Evolutionary conservation across 352 stramenopile genomes (phyloP), one percentile per base, ranked within the genome.

Genomic region (Globisporangium nagaii): DNA sequence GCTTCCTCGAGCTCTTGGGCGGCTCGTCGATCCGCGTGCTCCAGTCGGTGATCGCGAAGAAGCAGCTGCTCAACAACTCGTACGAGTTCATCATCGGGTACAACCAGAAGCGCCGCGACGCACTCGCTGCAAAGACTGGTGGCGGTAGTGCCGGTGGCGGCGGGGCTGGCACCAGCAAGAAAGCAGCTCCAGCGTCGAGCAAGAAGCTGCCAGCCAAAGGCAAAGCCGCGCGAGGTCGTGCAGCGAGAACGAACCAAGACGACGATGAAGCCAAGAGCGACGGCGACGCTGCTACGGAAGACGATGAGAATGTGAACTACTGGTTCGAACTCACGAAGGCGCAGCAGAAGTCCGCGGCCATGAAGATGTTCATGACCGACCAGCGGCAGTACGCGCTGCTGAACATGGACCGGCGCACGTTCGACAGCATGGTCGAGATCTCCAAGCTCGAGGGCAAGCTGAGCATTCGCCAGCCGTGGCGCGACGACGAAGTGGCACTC

Each of bases 1-100:
- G 53, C 24, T 60, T 60, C 19, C 12, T 47, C 3, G 43, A 51
- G 27, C 44, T 60, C 34, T 39, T 15, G 4, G 53, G 53, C n/a
- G 53, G 53, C 24, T 46, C 41, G 17, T 47, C 32, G 13, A 19
- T 22, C 12, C 53, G 53, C 25, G 43, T 40, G 24, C 34, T 53
- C n/a, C 25, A 46, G 32, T 52, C 53, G 7, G 34, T 46, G 35
- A 45, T 53, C 17, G 45, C 19, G 15, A 60, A 60, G 53, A 60
- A 60, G 25, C 53, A 60, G 53, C 44, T 60, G 12, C 36, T 60
- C 10, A 53, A 47, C 43, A 46, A 53, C 34, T 60, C 53, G 43
- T 60, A 47, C 27, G 32, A 53, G 43, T 60, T 60, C 44, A 60
- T 60, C 9, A 12, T 53, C 12, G 46, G 43, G 3, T 43, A 51